Evolutionary conservation across 2,329 filamentous ascomycete genomes (phyloP).

Genomic region (Fusarium nisikadoi): DNA sequence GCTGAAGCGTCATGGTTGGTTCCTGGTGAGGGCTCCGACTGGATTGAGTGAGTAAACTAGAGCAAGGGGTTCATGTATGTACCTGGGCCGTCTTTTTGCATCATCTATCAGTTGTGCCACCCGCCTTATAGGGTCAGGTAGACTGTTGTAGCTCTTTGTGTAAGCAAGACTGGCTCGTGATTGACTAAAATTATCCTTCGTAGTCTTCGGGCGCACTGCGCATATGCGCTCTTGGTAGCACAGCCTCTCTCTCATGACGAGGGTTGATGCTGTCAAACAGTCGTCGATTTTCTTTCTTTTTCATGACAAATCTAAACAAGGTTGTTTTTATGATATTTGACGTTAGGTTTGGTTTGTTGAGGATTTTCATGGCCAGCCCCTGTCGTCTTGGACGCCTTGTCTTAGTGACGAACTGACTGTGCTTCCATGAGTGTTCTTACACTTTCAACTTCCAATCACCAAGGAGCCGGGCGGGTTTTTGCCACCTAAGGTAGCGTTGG

Average conservation of each 20-base stretch:
- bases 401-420: background rate
- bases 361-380: background rate
- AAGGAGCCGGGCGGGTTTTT: background rate
- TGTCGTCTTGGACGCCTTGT: background rate
- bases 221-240: background rate
- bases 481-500: background rate
- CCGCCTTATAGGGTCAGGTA: background rate
- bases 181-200: background rate
- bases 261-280: background rate
- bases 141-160: background rate
- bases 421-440: background rate
- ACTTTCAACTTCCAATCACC: constrained; percentile 6
- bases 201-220: background rate
- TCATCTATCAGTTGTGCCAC: background rate
- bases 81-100: background rate
- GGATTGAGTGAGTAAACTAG: background rate
- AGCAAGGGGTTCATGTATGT: background rate
- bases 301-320: background rate
- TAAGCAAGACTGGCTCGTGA: background rate
- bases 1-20: background rate
- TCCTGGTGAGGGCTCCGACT: background rate
- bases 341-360: background rate
- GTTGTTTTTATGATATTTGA: constrained; percentile 1
- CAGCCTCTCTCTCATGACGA: background rate
- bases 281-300: background rate